These are phyloP conservation scores for Polymyxa betae DNA, from an alignment of 208 protist genomes.

Conservation along the genomic window DNA sequence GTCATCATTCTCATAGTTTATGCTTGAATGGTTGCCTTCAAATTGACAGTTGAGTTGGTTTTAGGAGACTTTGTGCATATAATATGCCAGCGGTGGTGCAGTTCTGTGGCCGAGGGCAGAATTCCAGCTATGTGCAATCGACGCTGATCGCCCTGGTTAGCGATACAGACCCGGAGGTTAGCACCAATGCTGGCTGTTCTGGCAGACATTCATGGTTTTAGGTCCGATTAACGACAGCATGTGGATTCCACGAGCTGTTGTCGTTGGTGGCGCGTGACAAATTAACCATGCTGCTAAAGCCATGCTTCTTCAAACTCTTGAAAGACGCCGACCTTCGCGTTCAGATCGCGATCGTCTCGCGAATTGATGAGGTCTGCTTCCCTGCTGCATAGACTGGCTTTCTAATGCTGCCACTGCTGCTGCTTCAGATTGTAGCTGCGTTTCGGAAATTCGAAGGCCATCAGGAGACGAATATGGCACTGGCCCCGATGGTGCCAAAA, in stretches of 20 bases:
- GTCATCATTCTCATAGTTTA: not conserved
- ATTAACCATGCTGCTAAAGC: not conserved
- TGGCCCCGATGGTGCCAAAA: not conserved
- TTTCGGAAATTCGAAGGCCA: not conserved
- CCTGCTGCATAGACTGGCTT: not conserved
- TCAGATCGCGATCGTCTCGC: not conserved
- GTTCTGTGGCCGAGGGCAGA: slow-evolving; percentile 1
- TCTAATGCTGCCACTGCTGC: not conserved
- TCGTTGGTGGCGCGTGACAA: not conserved
- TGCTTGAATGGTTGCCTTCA: not conserved
- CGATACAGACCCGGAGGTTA: not conserved
- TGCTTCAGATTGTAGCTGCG: not conserved
- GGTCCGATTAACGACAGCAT: not conserved
- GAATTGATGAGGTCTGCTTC: not conserved
- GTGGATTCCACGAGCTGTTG: slow-evolving; percentile 7
- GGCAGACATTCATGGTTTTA: not conserved
- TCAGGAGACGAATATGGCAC: not conserved
- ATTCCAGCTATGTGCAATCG: not conserved
- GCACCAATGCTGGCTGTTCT: not conserved
- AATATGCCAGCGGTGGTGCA: slow-evolving; percentile 18
- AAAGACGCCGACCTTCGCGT: slow-evolving; percentile 25
- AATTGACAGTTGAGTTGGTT: not conserved
- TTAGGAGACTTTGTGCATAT: slow-evolving; percentile 18
- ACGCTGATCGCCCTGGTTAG: not conserved
- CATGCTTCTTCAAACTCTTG: slow-evolving; percentile 11